Conservation (phyloP, 2,329 filamentous ascomycete genomes). For the Fusarium sp. region DNA sequence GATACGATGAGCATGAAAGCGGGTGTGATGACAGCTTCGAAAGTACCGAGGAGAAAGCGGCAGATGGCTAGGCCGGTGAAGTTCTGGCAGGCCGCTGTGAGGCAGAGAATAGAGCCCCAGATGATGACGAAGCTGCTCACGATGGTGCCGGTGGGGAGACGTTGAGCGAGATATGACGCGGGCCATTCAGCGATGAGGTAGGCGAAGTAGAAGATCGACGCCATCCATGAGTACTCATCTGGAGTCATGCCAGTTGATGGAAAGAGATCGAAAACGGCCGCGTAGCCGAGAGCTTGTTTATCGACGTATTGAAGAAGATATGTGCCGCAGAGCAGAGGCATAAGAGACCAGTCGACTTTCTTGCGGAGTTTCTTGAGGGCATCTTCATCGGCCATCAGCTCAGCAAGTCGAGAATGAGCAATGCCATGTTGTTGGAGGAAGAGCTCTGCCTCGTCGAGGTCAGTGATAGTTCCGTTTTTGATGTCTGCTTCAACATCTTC, state of each 20-base stretch:
- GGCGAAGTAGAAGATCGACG: constrained; percentile 68
- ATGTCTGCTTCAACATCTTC: constrained; percentile 46
- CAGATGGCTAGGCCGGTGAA: constrained; percentile 61
- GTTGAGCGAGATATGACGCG: constrained; percentile 54
- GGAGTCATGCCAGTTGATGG: constrained; percentile 61
- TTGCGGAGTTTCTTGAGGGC: constrained; percentile 50
- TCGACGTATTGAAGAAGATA: constrained; percentile 68
- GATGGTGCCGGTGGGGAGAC: constrained; percentile 53
- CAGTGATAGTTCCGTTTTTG: constrained; percentile 40
- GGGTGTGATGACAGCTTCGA: constrained; percentile 64
- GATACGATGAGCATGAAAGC: constrained; percentile 65
- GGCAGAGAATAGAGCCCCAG: constrained; percentile 60
- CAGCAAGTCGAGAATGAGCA: constrained; percentile 38
- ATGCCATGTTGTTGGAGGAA: constrained; percentile 48
- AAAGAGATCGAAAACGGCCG: constrained; percentile 69
- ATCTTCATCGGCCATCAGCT: constrained; percentile 45
- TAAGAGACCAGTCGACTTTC: constrained; percentile 63
- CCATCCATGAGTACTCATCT: constrained; percentile 67
- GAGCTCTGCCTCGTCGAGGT: constrained; percentile 48
- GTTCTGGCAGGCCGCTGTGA: constrained; percentile 57
- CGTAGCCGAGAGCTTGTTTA: constrained; percentile 67
- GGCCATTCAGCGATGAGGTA: constrained; percentile 60
- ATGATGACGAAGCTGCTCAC: constrained; percentile 52
- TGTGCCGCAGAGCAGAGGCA: constrained; percentile 65
- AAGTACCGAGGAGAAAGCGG: constrained; percentile 62